Evolutionary conservation across 192 early-diverging fungal genomes (phyloP), one percentile per base, ranked within the genome.

Genomic region (Dissophora ornata): DNA sequence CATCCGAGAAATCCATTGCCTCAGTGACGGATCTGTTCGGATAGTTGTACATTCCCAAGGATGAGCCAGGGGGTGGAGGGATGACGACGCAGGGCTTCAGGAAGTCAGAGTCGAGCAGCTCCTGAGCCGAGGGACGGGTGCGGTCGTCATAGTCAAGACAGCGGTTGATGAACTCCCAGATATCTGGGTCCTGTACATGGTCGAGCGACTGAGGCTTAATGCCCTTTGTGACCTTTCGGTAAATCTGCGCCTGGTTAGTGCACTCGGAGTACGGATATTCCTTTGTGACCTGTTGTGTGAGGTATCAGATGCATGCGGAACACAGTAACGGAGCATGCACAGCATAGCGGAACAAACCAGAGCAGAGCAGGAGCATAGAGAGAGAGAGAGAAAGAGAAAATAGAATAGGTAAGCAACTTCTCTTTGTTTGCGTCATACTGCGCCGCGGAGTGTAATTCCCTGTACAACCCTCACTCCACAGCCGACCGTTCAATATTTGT

Each of bases 241-340:
- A 95, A 57, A 95, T 93, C 62, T 94, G 92, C 9, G 92, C 90
- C 42, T 90, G 91, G 80, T 95, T 95, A 9, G 82, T 87, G 68
- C 92, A 95, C 61, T 95, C 94, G 15, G 80, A 83, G 80, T 95
- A 95, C 1, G 94, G 94, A 84, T 94, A 95, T 60, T 96, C 91
- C 54, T 90, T 90, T n/a, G 92, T 95, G 26, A 87, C 73, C 73
- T 77, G 77, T 62, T 84, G 86, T 58, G 81, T 12, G 57, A 55
- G 21, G 24, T 7, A 40, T n/a, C n/a, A 62, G 26, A 45, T 12
- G 19, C 33, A 50, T 25, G 11, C 45, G 13, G 24, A 30, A 60
- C n/a, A 15, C 3, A 48, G 40, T 50, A 6, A 32, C 40, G 41
- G 58, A 54, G 56, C 38, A 57, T 52, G 49, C 6, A 45, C 15